Evolutionary conservation across 2,329 filamentous ascomycete genomes (phyloP).

Genomic region (Triangularia setosa): DNA sequence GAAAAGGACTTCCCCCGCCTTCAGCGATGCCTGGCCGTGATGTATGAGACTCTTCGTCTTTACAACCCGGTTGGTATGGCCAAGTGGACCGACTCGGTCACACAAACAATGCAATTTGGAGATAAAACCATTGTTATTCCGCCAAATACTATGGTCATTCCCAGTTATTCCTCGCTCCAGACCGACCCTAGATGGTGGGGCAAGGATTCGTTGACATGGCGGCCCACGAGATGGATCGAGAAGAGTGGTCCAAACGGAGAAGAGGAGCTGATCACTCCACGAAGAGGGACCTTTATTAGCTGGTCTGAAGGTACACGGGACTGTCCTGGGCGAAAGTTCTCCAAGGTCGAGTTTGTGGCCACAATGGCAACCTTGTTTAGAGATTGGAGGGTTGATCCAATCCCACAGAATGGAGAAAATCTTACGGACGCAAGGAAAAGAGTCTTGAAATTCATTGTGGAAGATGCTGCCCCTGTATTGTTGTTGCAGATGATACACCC

Average conservation of each 20-base stretch:
- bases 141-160: conserved; percentile 22
- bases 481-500: conserved; percentile 29
- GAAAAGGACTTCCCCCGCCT: conserved; percentile 37
- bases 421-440: conserved; percentile 18
- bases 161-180: conserved; percentile 25
- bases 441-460: conserved; percentile 24
- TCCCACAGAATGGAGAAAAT: conserved; percentile 18
- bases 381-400: conserved; percentile 27
- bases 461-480: conserved; percentile 23
- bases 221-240: conserved; percentile 27
- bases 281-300: conserved; percentile 21
- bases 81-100: conserved; percentile 26
- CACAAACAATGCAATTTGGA: conserved; percentile 19
- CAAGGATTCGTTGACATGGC: conserved; percentile 23
- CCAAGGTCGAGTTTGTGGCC: conserved; percentile 33
- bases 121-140: conserved; percentile 22
- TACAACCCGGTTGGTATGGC: conserved; percentile 33
- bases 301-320: conserved; percentile 32
- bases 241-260: neutral
- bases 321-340: conserved; percentile 33
- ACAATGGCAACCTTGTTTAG: conserved; percentile 28
- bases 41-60: conserved; percentile 42
- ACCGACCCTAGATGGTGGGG: conserved; percentile 29
- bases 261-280: conserved; percentile 21
- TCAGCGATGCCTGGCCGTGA: conserved; percentile 37